A percentile compares a stretch with the other conserved stretches of the same genome.
phyloP scores from a whole-genome alignment of 2,329 filamentous ascomycete genomes.

The Ceratocystis huliohia region DNA sequence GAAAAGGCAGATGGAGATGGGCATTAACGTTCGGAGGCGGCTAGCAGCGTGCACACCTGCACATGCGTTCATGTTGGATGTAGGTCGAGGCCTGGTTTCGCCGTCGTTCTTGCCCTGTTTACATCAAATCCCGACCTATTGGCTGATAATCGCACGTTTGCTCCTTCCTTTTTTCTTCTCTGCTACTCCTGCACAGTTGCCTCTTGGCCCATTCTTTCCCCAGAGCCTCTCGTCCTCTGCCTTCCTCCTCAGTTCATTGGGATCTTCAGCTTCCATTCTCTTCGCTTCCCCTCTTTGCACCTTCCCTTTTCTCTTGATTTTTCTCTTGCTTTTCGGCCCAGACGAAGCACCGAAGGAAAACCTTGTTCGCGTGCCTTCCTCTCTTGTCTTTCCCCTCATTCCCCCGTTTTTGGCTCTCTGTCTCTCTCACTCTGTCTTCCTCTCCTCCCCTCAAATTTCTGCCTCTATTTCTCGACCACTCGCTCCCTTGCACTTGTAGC shows the following conservation, averaged over 20 bases:
- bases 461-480: neutral
- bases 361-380: neutral
- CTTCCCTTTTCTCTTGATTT: neutral
- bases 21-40: neutral
- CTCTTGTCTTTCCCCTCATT: neutral
- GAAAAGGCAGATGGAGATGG: neutral
- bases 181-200: neutral
- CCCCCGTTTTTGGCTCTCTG: neutral
- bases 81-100: neutral
- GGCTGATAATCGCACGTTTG: neutral
- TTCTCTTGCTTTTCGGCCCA: neutral
- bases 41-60: neutral
- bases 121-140: neutral
- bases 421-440: neutral
- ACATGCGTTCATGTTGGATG: neutral
- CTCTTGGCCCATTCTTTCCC: neutral
- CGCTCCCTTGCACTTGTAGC: neutral
- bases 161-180: neutral
- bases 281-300: constrained; percentile 5
- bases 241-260: neutral
- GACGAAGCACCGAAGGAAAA: neutral
- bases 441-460: neutral
- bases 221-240: neutral
- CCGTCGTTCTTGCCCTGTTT: neutral
- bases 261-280: neutral